A percentile compares a stretch with the other conserved stretches of the same genome.
Evolutionary conservation across 352 stramenopile genomes (phyloP).

Genomic region (Globisporangium polare): DNA sequence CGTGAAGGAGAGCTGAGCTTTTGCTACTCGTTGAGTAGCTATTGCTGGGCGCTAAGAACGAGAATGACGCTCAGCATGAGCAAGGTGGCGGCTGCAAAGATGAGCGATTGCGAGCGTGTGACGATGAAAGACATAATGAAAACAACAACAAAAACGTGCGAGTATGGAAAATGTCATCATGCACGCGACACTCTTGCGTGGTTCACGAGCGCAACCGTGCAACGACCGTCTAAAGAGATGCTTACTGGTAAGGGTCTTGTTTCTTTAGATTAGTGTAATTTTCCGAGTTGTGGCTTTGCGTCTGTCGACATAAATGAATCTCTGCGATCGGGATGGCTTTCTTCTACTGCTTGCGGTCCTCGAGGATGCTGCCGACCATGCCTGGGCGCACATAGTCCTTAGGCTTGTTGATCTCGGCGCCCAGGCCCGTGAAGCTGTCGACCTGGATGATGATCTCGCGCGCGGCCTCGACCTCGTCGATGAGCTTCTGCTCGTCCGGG

Average conservation of each 20-base stretch:
- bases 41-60: background rate
- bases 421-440: slow-evolving; percentile 89
- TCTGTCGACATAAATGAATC: slow-evolving; percentile 16
- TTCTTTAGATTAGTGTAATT: background rate
- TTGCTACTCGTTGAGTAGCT: background rate
- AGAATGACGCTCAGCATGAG: background rate
- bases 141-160: no score
- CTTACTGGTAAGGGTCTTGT: no score
- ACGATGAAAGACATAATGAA: no score
- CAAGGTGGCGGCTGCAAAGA: background rate
- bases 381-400: slow-evolving; percentile 89
- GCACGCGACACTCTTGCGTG: no score
- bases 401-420: slow-evolving; percentile 72
- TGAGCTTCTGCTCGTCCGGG: slow-evolving; percentile 90
- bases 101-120: no score
- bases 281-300: background rate
- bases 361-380: slow-evolving; percentile 57
- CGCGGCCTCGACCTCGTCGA: slow-evolving; percentile 94
- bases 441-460: slow-evolving; percentile 98
- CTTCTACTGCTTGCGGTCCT: slow-evolving; percentile 30
- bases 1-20: slow-evolving; percentile 52
- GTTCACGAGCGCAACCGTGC: no score
- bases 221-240: no score
- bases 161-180: no score
- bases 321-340: background rate